Percentiles rank a stretch among this genome's conserved stretches.
Evolutionary conservation across 805 yeast genomes (phyloP).

Genomic region (Hanseniaspora guilliermondii): DNA sequence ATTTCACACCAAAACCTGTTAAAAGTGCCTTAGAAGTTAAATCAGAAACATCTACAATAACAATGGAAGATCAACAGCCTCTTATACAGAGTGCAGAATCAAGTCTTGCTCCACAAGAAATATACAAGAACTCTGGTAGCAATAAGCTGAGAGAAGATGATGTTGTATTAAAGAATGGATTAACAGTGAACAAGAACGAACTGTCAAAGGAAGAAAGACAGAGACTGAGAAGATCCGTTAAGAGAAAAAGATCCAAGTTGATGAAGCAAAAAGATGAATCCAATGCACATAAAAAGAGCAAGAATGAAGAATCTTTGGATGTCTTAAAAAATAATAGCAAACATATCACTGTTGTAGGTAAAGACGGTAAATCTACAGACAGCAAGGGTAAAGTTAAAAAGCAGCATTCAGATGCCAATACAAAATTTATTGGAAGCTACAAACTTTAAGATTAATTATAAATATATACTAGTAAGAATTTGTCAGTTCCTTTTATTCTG

Average conservation of each 20-base stretch:
- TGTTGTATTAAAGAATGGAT: constrained; percentile 62
- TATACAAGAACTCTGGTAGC: constrained; percentile 42
- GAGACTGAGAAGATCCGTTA: constrained; percentile 72
- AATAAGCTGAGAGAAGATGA: constrained; percentile 41
- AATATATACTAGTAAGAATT: not conserved
- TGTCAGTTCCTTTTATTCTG: too few relatives aligned
- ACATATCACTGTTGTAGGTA: constrained; percentile 67
- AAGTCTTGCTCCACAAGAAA: constrained; percentile 88
- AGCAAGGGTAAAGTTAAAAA: constrained; percentile 54
- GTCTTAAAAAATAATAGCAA: constrained; percentile 53
- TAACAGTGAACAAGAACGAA: constrained; percentile 70
- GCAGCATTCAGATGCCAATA: constrained; percentile 8
- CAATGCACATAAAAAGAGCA: constrained; percentile 33
- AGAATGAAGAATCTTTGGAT: constrained; percentile 52
- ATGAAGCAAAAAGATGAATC: constrained; percentile 22
- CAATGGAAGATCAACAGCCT: constrained; percentile 97
- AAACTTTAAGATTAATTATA: constrained; percentile 1
- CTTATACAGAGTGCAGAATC: constrained; percentile 59
- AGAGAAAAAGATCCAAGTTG: constrained; percentile 61
- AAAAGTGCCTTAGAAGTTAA: constrained; percentile 69
- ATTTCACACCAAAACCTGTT: constrained; percentile 82
- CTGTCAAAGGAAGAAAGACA: constrained; percentile 74
- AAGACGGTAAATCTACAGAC: constrained; percentile 63
- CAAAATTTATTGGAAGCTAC: constrained; percentile 24
- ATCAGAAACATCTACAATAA: constrained; percentile 66